Evolutionary conservation across 371 early-diverging fungal species (phyloP).

Genomic region (Mucor piriformis): DNA sequence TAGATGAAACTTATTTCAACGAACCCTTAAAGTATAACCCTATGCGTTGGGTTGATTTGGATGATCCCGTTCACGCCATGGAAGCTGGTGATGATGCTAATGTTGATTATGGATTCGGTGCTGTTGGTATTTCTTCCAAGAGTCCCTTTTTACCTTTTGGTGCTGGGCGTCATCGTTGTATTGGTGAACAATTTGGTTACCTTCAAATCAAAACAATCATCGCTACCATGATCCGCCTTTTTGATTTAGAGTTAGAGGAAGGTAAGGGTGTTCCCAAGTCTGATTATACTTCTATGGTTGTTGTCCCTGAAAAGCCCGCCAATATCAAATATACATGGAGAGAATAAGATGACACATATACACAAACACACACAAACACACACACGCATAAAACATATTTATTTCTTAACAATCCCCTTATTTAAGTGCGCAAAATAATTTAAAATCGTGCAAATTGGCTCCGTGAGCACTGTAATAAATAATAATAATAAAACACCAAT

Average conservation of each 20-base stretch:
- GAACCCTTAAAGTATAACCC: constrained; percentile 83
- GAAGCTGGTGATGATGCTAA: constrained; percentile 72
- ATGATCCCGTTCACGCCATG: constrained; percentile 47
- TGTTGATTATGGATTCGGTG: constrained; percentile 86
- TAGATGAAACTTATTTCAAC: constrained; percentile 79
- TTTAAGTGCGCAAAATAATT: no score
- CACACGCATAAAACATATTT: no score
- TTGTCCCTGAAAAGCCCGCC: constrained; percentile 77
- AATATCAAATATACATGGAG: constrained; percentile 70
- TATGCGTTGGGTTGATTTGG: constrained; percentile 70
- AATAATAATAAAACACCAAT: no score
- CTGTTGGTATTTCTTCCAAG: constrained; percentile 71
- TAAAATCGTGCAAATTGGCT: no score
- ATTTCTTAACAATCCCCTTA: no score
- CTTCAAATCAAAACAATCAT: constrained; percentile 94
- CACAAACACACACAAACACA: background rate
- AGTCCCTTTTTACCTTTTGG: constrained; percentile 95
- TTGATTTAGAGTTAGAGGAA: constrained; percentile 62
- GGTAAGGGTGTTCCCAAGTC: constrained; percentile 76
- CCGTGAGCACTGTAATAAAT: no score
- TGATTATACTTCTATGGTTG: constrained; percentile 92
- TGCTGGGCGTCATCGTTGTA: constrained; percentile 97
- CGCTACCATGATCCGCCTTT: constrained; percentile 76
- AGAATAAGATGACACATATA: constrained; percentile 29
- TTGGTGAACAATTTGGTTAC: constrained; percentile 96